Conservation (phyloP, 208 protist genomes). For the Trypanosoma caninum region DNA sequence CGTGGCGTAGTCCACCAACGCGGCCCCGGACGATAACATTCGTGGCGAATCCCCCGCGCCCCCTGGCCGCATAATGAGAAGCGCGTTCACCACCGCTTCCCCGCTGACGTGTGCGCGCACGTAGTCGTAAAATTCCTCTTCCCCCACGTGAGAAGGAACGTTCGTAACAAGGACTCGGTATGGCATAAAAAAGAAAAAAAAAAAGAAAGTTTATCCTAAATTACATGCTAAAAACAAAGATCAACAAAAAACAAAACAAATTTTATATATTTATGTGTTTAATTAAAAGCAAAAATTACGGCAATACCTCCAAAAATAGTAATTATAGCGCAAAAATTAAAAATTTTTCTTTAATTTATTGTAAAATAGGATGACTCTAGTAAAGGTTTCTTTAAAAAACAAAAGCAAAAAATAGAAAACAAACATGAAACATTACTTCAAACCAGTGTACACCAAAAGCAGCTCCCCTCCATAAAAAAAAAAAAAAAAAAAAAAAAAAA, state of each 20-base stretch:
- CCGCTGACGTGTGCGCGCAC: slow-evolving; percentile 28
- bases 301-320: too few species aligned
- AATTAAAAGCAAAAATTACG: too few species aligned
- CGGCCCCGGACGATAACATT: slow-evolving; percentile 18
- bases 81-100: slow-evolving; percentile 17
- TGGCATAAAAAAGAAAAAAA: slow-evolving; percentile 13
- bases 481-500: slow-evolving; percentile 15
- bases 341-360: too few species aligned
- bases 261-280: slow-evolving; percentile 1
- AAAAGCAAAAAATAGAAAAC: too few species aligned
- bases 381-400: too few species aligned
- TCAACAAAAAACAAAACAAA: slow-evolving; percentile 4
- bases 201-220: too few species aligned
- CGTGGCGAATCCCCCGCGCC: not conserved
- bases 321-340: too few species aligned
- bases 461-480: too few species aligned
- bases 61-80: slow-evolving; percentile 21
- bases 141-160: slow-evolving; percentile 21
- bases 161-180: slow-evolving; percentile 33
- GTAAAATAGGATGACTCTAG: too few species aligned
- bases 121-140: slow-evolving; percentile 44
- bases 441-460: too few species aligned
- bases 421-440: too few species aligned
- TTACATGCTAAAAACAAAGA: not conserved
- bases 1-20: slow-evolving; percentile 34